A percentile compares a stretch with the other conserved stretches of the same genome.
Evolutionary conservation across 352 stramenopile genomes (phyloP).

Genomic region (Globisporangium okanoganense): DNA sequence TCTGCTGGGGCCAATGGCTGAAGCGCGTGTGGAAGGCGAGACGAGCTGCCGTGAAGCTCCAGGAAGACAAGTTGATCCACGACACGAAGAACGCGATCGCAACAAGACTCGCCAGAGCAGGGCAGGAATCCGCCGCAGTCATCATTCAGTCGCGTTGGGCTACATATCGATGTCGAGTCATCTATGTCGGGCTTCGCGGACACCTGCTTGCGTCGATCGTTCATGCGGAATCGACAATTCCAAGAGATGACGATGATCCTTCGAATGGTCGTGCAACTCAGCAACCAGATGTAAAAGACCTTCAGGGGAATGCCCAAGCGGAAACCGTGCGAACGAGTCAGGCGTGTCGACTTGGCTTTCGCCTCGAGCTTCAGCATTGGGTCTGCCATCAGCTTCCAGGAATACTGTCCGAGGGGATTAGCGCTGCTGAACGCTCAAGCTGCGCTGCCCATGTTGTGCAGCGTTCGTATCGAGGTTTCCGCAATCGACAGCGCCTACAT

Average conservation of each 20-base stretch:
- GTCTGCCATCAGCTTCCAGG: constrained; percentile 30
- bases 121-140: constrained; percentile 12
- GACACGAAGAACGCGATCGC: constrained; percentile 20
- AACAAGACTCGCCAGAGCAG: background rate
- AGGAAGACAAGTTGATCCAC: constrained; percentile 31
- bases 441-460: constrained; percentile 28
- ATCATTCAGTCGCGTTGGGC: constrained; percentile 11
- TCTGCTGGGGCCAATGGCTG: constrained; percentile 31
- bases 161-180: constrained; percentile 8
- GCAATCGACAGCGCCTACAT: constrained; percentile 17
- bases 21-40: constrained; percentile 19
- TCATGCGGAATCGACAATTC: background rate
- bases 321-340: background rate
- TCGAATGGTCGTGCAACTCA: background rate
- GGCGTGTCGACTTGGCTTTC: constrained; percentile 6
- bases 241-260: background rate
- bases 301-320: background rate
- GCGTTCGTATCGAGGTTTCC: constrained; percentile 21
- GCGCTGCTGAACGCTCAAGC: constrained; percentile 20
- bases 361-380: constrained; percentile 29
- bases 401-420: constrained; percentile 30
- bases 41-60: constrained; percentile 25
- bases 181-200: constrained; percentile 7
- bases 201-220: background rate
- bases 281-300: background rate